Conservation (phyloP, 2,329 filamentous ascomycete genomes). For the Cryphonectria japonica region DNA sequence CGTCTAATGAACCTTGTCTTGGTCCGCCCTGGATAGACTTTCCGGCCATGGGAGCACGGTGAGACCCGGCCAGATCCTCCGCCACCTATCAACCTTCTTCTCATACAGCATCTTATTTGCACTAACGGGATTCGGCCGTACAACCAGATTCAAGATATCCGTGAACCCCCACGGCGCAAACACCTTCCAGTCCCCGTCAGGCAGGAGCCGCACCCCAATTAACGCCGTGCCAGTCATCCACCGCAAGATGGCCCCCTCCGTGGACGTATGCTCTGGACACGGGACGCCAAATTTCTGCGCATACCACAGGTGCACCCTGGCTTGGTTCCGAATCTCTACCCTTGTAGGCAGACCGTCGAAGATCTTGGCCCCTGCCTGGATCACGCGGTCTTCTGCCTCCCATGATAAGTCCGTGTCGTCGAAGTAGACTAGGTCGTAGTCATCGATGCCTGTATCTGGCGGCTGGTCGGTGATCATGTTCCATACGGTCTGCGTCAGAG, state of each 20-base stretch:
- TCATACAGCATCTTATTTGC: conserved; percentile 37
- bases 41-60: conserved; percentile 31
- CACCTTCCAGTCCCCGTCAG: conserved; percentile 37
- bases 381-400: conserved; percentile 42
- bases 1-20: neutral
- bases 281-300: conserved; percentile 37
- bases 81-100: conserved; percentile 40
- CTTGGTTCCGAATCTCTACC: conserved; percentile 45
- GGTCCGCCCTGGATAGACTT: too few relatives aligned
- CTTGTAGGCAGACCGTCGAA: conserved; percentile 39
- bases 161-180: conserved; percentile 43
- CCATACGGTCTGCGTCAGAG: conserved; percentile 45
- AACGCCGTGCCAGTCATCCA: conserved; percentile 44
- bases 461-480: conserved; percentile 37
- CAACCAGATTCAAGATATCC: conserved; percentile 41
- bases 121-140: conserved; percentile 39
- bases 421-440: conserved; percentile 45
- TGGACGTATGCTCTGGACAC: conserved; percentile 38
- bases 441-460: conserved; percentile 40
- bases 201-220: conserved; percentile 37
- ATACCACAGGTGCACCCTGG: conserved; percentile 45
- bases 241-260: conserved; percentile 40
- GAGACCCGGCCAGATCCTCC: conserved; percentile 37
- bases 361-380: conserved; percentile 37
- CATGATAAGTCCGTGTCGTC: conserved; percentile 41